These are phyloP conservation scores for Tritrichomonas foetus DNA, from an alignment of 208 protist species.

Conservation along the genomic window DNA sequence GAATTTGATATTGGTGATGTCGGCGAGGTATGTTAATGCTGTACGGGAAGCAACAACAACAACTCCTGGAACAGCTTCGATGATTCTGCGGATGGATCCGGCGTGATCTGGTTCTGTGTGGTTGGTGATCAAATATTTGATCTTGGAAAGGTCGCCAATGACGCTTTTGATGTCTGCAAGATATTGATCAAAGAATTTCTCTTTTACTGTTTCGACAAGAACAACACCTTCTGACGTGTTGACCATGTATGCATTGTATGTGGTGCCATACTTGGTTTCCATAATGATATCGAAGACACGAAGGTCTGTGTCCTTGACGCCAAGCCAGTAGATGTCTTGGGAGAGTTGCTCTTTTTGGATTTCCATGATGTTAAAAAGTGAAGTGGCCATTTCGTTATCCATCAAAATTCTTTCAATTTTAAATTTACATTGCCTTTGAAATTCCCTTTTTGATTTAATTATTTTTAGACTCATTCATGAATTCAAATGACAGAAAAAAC, in stretches of 20 bases:
- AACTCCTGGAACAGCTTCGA: background rate
- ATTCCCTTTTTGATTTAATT: too few relatives aligned
- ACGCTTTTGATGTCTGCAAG: background rate
- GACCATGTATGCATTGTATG: constrained; percentile 3
- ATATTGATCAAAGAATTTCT: background rate
- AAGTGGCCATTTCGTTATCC: background rate
- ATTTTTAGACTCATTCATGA: too few relatives aligned
- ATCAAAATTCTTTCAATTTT: too few relatives aligned
- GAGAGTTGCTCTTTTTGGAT: background rate
- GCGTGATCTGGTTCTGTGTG: constrained; percentile 38
- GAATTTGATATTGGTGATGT: background rate
- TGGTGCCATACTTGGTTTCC: constrained; percentile 36
- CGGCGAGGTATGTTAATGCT: background rate
- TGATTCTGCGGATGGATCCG: background rate
- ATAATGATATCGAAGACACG: background rate
- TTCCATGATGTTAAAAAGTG: background rate
- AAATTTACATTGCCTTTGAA: too few relatives aligned
- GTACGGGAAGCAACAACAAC: background rate
- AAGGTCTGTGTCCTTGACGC: background rate
- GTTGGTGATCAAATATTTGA: constrained; percentile 27
- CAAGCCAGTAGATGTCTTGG: background rate
- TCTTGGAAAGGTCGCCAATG: background rate
- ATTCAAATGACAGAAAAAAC: too few relatives aligned
- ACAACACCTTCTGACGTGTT: background rate
- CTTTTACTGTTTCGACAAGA: constrained; percentile 25